Base-by-base conservation (phyloP, 768 basidiomycete species). In the Tubosaeta sp. region DNA sequence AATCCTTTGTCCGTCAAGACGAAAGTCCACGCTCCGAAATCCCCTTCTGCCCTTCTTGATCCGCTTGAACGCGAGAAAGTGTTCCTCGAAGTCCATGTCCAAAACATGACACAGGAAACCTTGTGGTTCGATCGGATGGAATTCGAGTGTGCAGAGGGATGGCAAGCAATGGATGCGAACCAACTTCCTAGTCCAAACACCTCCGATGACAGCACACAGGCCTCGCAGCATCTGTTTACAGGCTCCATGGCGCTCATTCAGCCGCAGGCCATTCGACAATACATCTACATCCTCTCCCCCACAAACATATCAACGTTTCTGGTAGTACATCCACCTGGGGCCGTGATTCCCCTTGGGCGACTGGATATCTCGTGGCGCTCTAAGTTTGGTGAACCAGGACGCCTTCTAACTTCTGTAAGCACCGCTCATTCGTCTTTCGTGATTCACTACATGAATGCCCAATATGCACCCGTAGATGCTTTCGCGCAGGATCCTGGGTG, bases 1-100 rank as follows among this genome's bases (percentile, higher is more conserved):
- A 95, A 95, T 59, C 95, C 95, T 1, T 74, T 97, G 13, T 91
- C 91, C 0, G 94, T 97, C 52, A 95, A 95, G 71, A 97, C 94
- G 13, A 95, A 95, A 67, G 91, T 95, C 0, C 91, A 97, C 65
- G 63, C 75, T 2, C 80, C 90, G 1, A 80, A 78, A 47, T 85
- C 89, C 0, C 86, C 91, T 1, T 81, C 87, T 19, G 85, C 91
- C 2, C 56, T 83, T 11, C 72, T 94, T 27, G 79, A 83, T 6
- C 67, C 78, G 3, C 43, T 67, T 3, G 86, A 91, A 59, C 80
- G 91, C 50, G 83, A 88, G 44, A 91, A 91, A 57, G 77, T 95
- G 32, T 94, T 92, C 69, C 82, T 97, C 19, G 95, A 97, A 66
- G 83, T 95, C 4, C 91, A 95, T 62, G 84, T 95, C 11, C 92